phyloP scores from a whole-genome alignment of 225 moss, liverwort and hornwort species.

The Rhytidiadelphus loreus region DNA sequence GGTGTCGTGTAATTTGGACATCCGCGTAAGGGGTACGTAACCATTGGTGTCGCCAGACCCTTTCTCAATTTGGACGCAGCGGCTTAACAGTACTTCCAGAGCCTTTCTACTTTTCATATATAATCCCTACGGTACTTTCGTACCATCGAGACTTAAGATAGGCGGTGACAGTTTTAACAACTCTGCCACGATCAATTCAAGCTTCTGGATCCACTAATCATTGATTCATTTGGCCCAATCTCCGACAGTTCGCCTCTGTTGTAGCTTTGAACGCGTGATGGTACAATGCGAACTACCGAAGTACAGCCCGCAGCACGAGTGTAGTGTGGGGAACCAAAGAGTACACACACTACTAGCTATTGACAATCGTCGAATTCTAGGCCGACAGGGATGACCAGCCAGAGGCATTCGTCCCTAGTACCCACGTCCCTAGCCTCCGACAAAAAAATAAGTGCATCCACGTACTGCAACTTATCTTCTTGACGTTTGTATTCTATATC shows the following conservation, averaged over 20 bases:
- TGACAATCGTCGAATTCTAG: not conserved
- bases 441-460: slow-evolving; percentile 3
- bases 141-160: not conserved
- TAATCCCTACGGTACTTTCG: not conserved
- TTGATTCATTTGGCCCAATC: not conserved
- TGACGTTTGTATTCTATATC: not conserved
- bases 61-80: no score
- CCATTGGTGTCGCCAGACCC: no score
- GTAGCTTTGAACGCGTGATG: not conserved
- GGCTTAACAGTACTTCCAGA: no score
- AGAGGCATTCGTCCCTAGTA: no score
- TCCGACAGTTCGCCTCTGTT: not conserved
- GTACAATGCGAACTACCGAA: not conserved
- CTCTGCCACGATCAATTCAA: not conserved
- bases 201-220: not conserved
- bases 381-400: not conserved
- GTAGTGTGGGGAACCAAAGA: not conserved
- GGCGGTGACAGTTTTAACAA: not conserved
- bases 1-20: no score
- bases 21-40: no score
- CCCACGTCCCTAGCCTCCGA: not conserved
- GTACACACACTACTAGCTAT: not conserved
- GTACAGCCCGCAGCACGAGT: not conserved
- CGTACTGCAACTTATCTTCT: not conserved
- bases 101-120: not conserved